Evolutionary conservation across 371 early-diverging fungal genomes (phyloP).

Genomic region (Rhizopus arrhizus): DNA sequence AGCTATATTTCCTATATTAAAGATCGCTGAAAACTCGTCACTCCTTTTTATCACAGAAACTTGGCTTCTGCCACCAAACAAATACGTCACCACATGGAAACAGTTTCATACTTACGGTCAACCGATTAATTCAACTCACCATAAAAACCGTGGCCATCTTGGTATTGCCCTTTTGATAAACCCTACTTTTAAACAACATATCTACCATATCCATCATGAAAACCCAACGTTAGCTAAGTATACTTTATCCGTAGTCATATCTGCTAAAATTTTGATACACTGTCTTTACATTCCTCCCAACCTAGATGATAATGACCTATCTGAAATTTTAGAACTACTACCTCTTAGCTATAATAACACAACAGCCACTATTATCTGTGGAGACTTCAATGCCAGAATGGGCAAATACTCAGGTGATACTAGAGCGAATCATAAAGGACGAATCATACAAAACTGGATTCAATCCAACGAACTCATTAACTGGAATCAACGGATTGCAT

Average conservation of each 20-base stretch:
- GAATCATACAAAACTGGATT: no score
- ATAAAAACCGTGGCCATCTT: no score
- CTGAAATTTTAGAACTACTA: constrained; percentile 5
- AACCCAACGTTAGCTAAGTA: constrained; percentile 2
- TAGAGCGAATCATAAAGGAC: neutral
- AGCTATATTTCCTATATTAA: constrained; percentile 5
- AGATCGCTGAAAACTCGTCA: neutral
- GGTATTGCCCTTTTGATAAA: neutral
- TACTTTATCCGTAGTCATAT: constrained; percentile 3
- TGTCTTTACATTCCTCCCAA: constrained; percentile 12
- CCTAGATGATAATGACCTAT: neutral
- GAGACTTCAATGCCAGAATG: constrained; percentile 27
- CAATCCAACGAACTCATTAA: no score
- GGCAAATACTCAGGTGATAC: constrained; percentile 8
- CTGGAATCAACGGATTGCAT: no score
- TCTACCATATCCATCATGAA: constrained; percentile 4
- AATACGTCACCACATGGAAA: constrained; percentile 11
- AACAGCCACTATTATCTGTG: constrained; percentile 24
- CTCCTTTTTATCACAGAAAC: constrained; percentile 28
- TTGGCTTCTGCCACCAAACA: constrained; percentile 15
- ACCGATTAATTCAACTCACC: no score
- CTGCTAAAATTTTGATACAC: neutral
- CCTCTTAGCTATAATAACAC: neutral
- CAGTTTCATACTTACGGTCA: constrained; percentile 24
- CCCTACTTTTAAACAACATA: neutral